Base-by-base conservation (phyloP, 805 yeast genomes). In the Lachancea fermentati region DNA sequence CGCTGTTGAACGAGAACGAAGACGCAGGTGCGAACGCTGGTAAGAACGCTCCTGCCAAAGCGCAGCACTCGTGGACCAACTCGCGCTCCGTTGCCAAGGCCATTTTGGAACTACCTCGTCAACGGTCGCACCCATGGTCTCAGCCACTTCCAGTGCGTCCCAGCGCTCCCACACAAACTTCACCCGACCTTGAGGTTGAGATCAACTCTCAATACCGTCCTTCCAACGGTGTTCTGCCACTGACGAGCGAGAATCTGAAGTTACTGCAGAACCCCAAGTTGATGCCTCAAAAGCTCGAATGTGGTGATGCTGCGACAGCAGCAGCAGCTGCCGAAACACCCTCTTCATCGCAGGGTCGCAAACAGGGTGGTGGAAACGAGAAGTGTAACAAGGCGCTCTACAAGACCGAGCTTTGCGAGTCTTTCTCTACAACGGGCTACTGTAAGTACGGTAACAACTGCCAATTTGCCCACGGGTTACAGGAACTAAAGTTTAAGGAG, bases 401-500 rank as follows among this genome's bases (percentile, higher is more conserved):
- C 74, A 88, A 88, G 66, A 89, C 97, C 0, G 97, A 88, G 62
- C 71, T 89, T 41, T 88, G 97, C 62, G 82, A 80, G 30, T 81
- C 89, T 18, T 88, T 72, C 58, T 75, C 78, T 56, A 78, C 75
- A 52, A 73, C 77, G 48, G 84, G 85, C 17, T 55, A 61, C 37
- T 88, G 97, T 60, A 95, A 95, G 12, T 88, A 88, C 59, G 95
- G 95, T 2, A 73, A 75, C 49, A 88, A 88, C 67, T 88, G 97
- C 62, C 96, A 88, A 66, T 88, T 88, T 71, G 96, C 96, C 4
- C 97, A 88, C 57, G 96, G 97, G 14, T 70, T 75, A 30, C 66
- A 73, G 40, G 96, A 88, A 61, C 68, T 88, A 52, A 85, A 85
- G 60, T 51, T 63, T 9, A 79, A 86, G 33, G 81, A 78, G 45